These are phyloP conservation scores for Metroxylon sagu DNA, from an alignment of 176 grass and related monocot species.

Conservation along the genomic window DNA sequence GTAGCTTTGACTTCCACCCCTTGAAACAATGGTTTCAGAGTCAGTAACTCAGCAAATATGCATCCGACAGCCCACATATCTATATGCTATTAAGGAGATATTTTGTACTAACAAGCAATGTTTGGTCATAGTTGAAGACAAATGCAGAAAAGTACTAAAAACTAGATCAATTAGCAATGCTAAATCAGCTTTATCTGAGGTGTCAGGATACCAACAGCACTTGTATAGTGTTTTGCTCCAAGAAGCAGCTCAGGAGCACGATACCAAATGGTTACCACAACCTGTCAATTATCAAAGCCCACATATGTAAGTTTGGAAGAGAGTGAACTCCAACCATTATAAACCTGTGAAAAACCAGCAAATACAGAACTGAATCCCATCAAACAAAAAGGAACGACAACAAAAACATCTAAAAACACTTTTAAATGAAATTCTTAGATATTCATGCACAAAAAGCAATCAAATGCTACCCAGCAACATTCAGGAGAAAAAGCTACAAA, in stretches of 20 bases:
- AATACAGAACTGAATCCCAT: too few species aligned
- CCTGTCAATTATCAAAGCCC: constrained; percentile 34
- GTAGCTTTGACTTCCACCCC: constrained; percentile 91
- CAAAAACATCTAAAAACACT: too few species aligned
- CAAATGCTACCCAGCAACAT: too few species aligned
- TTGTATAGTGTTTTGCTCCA: constrained; percentile 96
- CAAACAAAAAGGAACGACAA: too few species aligned
- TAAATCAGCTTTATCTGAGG: background rate
- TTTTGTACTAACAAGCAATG: background rate
- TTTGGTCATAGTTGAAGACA: too few species aligned
- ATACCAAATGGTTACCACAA: constrained; percentile 99
- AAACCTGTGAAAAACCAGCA: too few species aligned
- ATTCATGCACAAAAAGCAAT: too few species aligned
- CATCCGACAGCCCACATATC: constrained; percentile 99
- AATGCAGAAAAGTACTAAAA: too few species aligned
- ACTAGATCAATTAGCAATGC: too few species aligned
- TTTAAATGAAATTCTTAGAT: too few species aligned
- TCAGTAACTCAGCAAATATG: constrained; percentile 98
- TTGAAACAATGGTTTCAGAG: constrained; percentile 96
- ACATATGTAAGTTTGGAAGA: background rate
- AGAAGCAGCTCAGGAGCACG: constrained; percentile 88
- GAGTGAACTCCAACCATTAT: too few species aligned
- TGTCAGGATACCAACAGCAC: constrained; percentile 86
- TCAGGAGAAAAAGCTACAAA: too few species aligned
- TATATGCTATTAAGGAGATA: constrained; percentile 46